Evolutionary conservation across 768 basidiomycete species (phyloP), one percentile per base, ranked within the genome.

Genomic region (Podaxis sp.): DNA sequence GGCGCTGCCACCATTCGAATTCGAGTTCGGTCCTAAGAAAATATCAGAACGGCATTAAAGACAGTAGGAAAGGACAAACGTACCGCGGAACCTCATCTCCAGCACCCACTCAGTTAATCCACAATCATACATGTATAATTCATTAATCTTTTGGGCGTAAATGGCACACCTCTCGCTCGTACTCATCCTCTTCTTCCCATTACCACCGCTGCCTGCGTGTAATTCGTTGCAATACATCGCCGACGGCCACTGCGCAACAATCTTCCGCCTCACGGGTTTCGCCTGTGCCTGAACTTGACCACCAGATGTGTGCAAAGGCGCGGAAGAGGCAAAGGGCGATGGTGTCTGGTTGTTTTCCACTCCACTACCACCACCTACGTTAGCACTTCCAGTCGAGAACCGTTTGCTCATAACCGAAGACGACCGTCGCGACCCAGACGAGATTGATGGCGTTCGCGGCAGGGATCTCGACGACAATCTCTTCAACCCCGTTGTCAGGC

Each of bases 141-240:
- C 91, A 67, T 92, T 91, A 64, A 95, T 91, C 76, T 93, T 95
- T 65, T 78, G 75, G 25, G 89, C 88, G 66, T 95, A 95, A 38
- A 86, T 83, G 23, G 74, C 69, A 61, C 88, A 90, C 51, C 93
- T 81, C 66, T 94, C 93, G 3, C 83, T 62, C 1, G 59, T 44
- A 28, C 3, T 61, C 59, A 55, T 23, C 51, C 37, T 61, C 52
- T 42, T 50, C 50, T 37, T 61, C 9, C 59, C 32, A 32, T 32
- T 32, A 7, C 32, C 32, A 32, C 32, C 58, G 16, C 38, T 27
- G 5, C n/a, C 36, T 18, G 44, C 52, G 18, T 61, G 52, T 3
- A 95, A 78, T 67, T 95, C 91, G 47, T 79, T 75, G 66, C 81
- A 90, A 64, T 80, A 79, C 85, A 95, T 83, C 11, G 90, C 88